Percentiles rank a stretch among this genome's conserved stretches.
These are phyloP conservation scores for Rhodosporidiobolus odoratus DNA, from an alignment of 768 basidiomycete genomes.

Conservation along the genomic window DNA sequence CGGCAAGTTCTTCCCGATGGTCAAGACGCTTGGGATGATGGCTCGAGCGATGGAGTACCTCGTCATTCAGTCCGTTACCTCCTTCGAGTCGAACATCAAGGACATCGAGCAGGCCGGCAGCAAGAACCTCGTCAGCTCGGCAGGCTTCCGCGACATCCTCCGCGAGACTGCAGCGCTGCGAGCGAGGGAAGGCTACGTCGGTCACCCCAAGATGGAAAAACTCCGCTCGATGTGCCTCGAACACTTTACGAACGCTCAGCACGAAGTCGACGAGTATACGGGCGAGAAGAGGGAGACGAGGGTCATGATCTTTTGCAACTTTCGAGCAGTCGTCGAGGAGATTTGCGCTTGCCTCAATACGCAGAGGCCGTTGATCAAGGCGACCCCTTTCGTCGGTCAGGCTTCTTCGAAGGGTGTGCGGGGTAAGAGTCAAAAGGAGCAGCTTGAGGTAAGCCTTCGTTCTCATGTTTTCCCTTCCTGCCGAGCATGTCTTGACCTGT, in stretches of 20 bases:
- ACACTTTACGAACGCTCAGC: constrained; percentile 61
- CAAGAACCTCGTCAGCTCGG: constrained; percentile 59
- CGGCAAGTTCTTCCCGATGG: constrained; percentile 44
- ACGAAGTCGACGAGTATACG: constrained; percentile 41
- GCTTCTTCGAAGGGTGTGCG: constrained; percentile 73
- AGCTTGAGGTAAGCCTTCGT: constrained; percentile 62
- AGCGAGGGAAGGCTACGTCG: constrained; percentile 41
- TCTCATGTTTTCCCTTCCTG: neutral
- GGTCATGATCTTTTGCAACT: constrained; percentile 94
- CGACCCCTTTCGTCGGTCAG: constrained; percentile 85
- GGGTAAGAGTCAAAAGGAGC: constrained; percentile 85
- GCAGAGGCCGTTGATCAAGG: constrained; percentile 66
- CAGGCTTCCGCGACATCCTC: constrained; percentile 35
- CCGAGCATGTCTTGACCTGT: neutral
- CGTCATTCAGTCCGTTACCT: constrained; percentile 74
- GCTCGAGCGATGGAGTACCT: constrained; percentile 84
- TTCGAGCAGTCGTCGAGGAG: constrained; percentile 82
- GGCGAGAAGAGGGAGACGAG: constrained; percentile 46
- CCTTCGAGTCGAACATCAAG: constrained; percentile 65
- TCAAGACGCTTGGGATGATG: constrained; percentile 54
- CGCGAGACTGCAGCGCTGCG: constrained; percentile 31
- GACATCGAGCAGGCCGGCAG: constrained; percentile 44
- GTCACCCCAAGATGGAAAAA: constrained; percentile 88
- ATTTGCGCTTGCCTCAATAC: constrained; percentile 72
- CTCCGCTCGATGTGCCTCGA: constrained; percentile 67